A percentile compares a stretch with the other conserved stretches of the same genome.
Evolutionary conservation across 371 early-diverging fungal species (phyloP).

Genomic region (Mortierella sp.): DNA sequence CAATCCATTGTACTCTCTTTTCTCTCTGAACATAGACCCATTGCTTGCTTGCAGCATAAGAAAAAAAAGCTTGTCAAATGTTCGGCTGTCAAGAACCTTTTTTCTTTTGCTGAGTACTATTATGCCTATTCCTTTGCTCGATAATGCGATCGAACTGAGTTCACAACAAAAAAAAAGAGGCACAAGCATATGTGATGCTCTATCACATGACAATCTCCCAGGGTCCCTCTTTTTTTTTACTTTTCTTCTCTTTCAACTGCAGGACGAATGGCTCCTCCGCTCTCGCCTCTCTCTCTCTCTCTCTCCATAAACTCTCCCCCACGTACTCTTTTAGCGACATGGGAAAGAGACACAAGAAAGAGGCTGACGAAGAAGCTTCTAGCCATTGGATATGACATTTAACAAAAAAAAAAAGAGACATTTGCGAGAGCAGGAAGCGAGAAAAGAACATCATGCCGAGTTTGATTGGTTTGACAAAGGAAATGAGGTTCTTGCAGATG

Average conservation of each 20-base stretch:
- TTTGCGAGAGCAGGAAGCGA: background rate
- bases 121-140: background rate
- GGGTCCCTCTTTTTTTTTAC: background rate
- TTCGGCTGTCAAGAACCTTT: background rate
- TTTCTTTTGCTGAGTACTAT: background rate
- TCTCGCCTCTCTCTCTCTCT: no score
- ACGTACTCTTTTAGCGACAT: background rate
- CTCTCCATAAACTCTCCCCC: no score
- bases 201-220: slow-evolving; percentile 13
- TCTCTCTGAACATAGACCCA: background rate
- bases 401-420: background rate
- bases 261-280: background rate
- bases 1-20: background rate
- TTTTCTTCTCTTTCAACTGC: background rate
- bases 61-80: slow-evolving; percentile 2
- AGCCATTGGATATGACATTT: background rate
- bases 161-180: background rate
- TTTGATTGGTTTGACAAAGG: background rate
- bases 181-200: slow-evolving; percentile 11
- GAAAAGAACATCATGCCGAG: background rate
- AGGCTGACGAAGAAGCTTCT: slow-evolving; percentile 1
- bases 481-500: slow-evolving; percentile 6
- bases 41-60: background rate
- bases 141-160: background rate
- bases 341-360: background rate